Percentiles rank a stretch among this genome's conserved stretches.
Conservation (phyloP, 1,139 yeast species). For the Yamadazyma spencermartinsiae region DNA sequence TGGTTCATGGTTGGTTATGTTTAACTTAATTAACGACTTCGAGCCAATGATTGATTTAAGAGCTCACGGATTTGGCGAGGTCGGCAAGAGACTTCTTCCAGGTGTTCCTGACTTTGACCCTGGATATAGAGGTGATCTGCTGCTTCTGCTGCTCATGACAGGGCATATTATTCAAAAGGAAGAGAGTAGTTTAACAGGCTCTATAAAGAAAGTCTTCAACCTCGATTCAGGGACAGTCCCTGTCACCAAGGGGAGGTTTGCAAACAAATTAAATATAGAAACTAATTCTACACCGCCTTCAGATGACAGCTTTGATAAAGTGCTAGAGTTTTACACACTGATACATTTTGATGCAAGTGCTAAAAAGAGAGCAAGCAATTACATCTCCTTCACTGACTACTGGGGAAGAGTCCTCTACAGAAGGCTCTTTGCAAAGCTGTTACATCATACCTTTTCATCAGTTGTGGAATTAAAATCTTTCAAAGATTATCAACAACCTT, state of each 20-base stretch:
- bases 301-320: constrained; percentile 22
- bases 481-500: constrained; percentile 34
- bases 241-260: background rate
- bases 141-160: no score
- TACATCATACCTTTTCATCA: constrained; percentile 30
- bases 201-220: constrained; percentile 2
- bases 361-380: constrained; percentile 54
- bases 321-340: constrained; percentile 47
- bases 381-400: constrained; percentile 62
- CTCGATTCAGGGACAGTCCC: background rate
- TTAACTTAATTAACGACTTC: constrained; percentile 46
- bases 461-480: constrained; percentile 21
- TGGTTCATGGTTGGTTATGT: constrained; percentile 65
- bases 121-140: constrained; percentile 11
- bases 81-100: constrained; percentile 40
- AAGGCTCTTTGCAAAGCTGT: constrained; percentile 40
- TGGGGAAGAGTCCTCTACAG: constrained; percentile 65
- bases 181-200: background rate
- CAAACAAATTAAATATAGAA: background rate
- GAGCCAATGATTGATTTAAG: constrained; percentile 39
- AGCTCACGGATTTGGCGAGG: constrained; percentile 11
- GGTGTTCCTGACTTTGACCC: constrained; percentile 56
- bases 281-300: background rate
- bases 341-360: constrained; percentile 53
- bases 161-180: background rate